Conservation (phyloP, 2,329 filamentous ascomycete species). For the Colletotrichum sp. region DNA sequence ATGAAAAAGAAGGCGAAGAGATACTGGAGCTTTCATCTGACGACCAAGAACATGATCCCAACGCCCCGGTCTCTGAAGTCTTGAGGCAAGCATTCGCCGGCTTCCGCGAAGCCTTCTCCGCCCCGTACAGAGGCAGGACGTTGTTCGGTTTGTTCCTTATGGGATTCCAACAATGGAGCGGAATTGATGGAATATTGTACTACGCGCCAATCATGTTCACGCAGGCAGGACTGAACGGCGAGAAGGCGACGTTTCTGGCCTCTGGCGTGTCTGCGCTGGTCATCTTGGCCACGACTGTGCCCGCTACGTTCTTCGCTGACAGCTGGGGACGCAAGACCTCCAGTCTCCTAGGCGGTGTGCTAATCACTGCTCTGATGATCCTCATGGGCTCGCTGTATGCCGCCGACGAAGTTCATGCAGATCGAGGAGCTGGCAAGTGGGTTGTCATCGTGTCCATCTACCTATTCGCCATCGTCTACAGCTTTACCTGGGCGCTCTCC, state of each 20-base stretch:
- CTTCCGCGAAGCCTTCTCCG: slow-evolving; percentile 25
- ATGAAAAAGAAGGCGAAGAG: slow-evolving; percentile 48
- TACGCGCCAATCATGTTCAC: slow-evolving; percentile 66
- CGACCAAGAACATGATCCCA: slow-evolving; percentile 27
- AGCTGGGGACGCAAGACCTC: slow-evolving; percentile 59
- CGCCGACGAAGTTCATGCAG: slow-evolving; percentile 38
- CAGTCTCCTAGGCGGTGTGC: slow-evolving; percentile 56
- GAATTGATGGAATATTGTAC: slow-evolving; percentile 67
- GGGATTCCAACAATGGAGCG: slow-evolving; percentile 63
- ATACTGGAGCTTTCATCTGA: slow-evolving; percentile 24
- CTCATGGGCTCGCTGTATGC: slow-evolving; percentile 59
- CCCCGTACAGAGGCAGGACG: slow-evolving; percentile 47
- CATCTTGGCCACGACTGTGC: slow-evolving; percentile 59
- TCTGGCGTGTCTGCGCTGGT: slow-evolving; percentile 64
- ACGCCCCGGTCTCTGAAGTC: slow-evolving; percentile 31
- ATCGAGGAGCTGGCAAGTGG: slow-evolving; percentile 47
- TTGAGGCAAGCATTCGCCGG: slow-evolving; percentile 31
- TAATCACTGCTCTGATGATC: slow-evolving; percentile 56
- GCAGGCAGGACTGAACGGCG: slow-evolving; percentile 60
- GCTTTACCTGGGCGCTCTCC: slow-evolving; percentile 56
- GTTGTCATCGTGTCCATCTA: slow-evolving; percentile 57
- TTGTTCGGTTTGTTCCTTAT: slow-evolving; percentile 62
- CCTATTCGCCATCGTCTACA: slow-evolving; percentile 50
- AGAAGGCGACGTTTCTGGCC: slow-evolving; percentile 59
- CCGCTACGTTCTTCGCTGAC: slow-evolving; percentile 60